phyloP scores from a whole-genome alignment of 768 basidiomycete species.

The Tulasnella sp. region DNA sequence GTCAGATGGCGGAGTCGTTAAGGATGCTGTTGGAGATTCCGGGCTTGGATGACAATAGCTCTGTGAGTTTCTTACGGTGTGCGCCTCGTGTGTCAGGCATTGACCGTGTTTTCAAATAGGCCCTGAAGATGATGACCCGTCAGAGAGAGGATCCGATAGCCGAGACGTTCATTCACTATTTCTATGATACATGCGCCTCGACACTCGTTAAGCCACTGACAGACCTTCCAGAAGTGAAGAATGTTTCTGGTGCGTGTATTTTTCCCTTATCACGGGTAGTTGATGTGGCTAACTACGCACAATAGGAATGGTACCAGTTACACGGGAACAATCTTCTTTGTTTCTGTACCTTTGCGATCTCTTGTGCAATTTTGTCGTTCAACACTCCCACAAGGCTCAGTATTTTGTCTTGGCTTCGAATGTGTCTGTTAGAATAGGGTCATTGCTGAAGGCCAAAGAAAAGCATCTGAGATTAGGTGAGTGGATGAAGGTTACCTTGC shows the following conservation, averaged over 20 bases:
- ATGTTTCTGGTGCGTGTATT: conserved; percentile 31
- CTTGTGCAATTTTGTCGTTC: conserved; percentile 71
- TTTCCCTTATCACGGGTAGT: conserved; percentile 17
- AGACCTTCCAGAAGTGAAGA: conserved; percentile 59
- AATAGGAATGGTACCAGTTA: conserved; percentile 27
- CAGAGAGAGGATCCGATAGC: conserved; percentile 60
- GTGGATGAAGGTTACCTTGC: conserved; percentile 1
- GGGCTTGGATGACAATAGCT: conserved; percentile 26
- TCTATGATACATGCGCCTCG: conserved; percentile 70
- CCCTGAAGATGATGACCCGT: background rate
- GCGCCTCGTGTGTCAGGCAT: too few species aligned
- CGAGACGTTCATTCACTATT: conserved; percentile 85
- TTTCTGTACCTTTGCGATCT: conserved; percentile 85
- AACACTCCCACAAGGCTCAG: conserved; percentile 86
- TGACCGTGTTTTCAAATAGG: conserved; percentile 39
- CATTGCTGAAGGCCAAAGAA: conserved; percentile 66
- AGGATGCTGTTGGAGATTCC: conserved; percentile 73
- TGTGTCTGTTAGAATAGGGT: conserved; percentile 59
- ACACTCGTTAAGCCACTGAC: conserved; percentile 68
- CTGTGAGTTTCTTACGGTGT: too few species aligned
- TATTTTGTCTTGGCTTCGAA: conserved; percentile 77
- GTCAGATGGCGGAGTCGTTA: conserved; percentile 79
- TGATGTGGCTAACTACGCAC: background rate
- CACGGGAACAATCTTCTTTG: conserved; percentile 68
- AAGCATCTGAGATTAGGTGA: conserved; percentile 87